These are phyloP conservation scores for Apiospora marii DNA, from an alignment of 2,329 filamentous ascomycete genomes.

Conservation along the genomic window DNA sequence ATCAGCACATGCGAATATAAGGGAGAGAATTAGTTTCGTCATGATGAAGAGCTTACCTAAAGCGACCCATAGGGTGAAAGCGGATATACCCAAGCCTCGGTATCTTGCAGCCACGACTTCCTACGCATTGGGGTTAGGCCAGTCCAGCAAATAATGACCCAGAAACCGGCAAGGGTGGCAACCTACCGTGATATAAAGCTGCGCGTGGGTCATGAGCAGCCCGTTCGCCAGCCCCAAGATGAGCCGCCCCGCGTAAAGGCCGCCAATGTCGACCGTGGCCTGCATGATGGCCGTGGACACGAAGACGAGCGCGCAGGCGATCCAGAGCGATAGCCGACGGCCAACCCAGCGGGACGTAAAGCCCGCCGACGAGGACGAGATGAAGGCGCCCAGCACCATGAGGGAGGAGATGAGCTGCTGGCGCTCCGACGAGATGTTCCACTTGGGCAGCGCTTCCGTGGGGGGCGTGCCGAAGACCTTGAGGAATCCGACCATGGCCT, in stretches of 20 bases:
- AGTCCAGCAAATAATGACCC: neutral
- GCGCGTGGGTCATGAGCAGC: conserved; percentile 48
- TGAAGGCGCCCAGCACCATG: conserved; percentile 56
- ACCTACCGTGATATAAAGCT: conserved; percentile 36
- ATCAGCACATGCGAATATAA: too few relatives aligned
- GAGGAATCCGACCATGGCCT: conserved; percentile 44
- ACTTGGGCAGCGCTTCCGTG: conserved; percentile 36
- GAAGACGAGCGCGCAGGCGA: conserved; percentile 45
- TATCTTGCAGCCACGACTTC: conserved; percentile 48
- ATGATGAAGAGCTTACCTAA: conserved; percentile 52
- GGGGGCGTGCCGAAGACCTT: conserved; percentile 39
- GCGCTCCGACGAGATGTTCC: conserved; percentile 45
- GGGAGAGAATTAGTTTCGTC: too few relatives aligned
- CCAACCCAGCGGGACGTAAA: conserved; percentile 47
- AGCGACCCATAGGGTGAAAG: conserved; percentile 57
- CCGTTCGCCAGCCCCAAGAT: conserved; percentile 54
- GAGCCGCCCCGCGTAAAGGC: conserved; percentile 56
- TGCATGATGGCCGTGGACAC: conserved; percentile 60
- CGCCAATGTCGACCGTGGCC: conserved; percentile 54
- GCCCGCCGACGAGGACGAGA: conserved; percentile 52
- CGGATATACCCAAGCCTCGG: conserved; percentile 55
- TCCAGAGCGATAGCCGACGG: conserved; percentile 49
- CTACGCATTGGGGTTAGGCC: neutral
- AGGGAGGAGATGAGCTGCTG: conserved; percentile 58
- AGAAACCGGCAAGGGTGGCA: conserved; percentile 20